Percentiles rank a stretch among this genome's conserved stretches.
Evolutionary conservation across 768 basidiomycete species (phyloP).

Genomic region (Mycena amicta): DNA sequence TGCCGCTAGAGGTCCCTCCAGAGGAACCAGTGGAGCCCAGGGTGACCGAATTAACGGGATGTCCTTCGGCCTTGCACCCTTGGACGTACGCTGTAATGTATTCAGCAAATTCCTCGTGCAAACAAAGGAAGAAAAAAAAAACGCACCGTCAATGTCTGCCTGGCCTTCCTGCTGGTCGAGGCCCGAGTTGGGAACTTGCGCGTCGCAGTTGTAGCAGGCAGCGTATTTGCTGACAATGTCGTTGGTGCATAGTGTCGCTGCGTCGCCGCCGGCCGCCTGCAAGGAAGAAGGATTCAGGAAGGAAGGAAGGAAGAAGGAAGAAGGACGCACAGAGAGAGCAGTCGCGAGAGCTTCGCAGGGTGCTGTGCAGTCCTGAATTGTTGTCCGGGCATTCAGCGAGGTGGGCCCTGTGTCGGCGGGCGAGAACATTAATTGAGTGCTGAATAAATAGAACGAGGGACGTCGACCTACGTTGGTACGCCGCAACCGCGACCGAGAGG

Average conservation of each 20-base stretch:
- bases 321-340: neutral
- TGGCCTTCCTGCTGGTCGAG: neutral
- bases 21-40: neutral
- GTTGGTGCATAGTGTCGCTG: constrained; percentile 4
- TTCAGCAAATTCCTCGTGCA: neutral
- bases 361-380: neutral
- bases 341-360: neutral
- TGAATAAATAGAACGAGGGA: too few species aligned
- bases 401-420: too few species aligned
- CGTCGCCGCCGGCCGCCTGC: neutral
- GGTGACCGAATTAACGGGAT: neutral
- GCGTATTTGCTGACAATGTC: constrained; percentile 1
- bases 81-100: neutral
- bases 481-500: constrained; percentile 1
- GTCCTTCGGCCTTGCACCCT: neutral
- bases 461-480: constrained; percentile 1
- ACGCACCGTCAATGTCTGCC: neutral
- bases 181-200: neutral
- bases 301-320: neutral
- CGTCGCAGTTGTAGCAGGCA: constrained; percentile 5
- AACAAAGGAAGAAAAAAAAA: neutral
- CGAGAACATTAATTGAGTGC: too few species aligned
- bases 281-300: neutral
- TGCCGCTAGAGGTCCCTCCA: neutral
- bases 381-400: neutral